Evolutionary conservation across 2,329 filamentous ascomycete species (phyloP).

Genomic region (Purpureocillium takamizusanense): DNA sequence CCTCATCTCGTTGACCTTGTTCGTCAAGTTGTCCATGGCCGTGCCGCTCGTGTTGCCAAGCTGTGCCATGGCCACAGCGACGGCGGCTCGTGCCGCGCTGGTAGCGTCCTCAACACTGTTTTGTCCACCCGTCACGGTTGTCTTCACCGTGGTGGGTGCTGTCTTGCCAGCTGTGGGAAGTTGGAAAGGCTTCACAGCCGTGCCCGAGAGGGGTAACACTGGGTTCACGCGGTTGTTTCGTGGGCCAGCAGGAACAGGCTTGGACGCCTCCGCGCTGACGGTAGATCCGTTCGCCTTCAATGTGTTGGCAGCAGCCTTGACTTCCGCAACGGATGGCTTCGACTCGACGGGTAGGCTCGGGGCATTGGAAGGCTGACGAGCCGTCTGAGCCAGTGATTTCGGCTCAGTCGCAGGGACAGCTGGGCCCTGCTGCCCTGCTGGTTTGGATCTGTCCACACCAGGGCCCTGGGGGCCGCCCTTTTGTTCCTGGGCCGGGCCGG

Average conservation of each 20-base stretch:
- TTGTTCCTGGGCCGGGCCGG: constrained; percentile 21
- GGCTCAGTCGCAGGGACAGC: constrained; percentile 40
- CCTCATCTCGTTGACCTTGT: constrained; percentile 71
- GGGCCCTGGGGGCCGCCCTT: constrained; percentile 35
- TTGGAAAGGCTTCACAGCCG: constrained; percentile 27
- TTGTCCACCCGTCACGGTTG: constrained; percentile 23
- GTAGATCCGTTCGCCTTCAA: constrained; percentile 26
- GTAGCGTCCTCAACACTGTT: constrained; percentile 55
- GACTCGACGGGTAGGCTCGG: constrained; percentile 60
- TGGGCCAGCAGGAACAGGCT: constrained; percentile 36
- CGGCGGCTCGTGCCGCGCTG: constrained; percentile 64
- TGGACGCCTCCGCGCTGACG: constrained; percentile 20
- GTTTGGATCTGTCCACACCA: constrained; percentile 40
- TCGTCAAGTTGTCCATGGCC: constrained; percentile 61
- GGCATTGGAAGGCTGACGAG: constrained; percentile 36
- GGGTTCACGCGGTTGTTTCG: constrained; percentile 50
- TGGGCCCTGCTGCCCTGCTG: constrained; percentile 34
- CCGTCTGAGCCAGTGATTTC: constrained; percentile 40
- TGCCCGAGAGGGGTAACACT: constrained; percentile 53
- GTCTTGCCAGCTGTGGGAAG: constrained; percentile 18
- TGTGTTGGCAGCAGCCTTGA: constrained; percentile 34
- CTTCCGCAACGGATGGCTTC: constrained; percentile 47
- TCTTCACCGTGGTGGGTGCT: constrained; percentile 24
- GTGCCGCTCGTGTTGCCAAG: constrained; percentile 38
- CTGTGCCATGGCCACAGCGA: constrained; percentile 74